These are phyloP conservation scores for Yamadazyma songkhlaensis DNA, from an alignment of 1,139 yeast genomes.

Conservation along the genomic window DNA sequence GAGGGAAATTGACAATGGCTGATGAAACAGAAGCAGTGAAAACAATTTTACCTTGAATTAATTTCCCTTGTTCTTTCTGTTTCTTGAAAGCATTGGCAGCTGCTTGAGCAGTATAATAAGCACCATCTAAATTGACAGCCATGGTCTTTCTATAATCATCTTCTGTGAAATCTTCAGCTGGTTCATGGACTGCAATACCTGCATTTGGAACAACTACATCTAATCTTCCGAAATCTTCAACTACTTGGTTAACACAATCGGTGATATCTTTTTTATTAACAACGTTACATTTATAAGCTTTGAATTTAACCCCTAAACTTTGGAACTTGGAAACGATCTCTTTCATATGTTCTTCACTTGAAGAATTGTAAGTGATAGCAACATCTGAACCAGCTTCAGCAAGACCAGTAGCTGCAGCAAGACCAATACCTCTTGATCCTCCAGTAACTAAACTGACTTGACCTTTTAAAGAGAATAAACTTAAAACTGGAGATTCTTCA, in stretches of 20 bases:
- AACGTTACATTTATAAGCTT: constrained; percentile 19
- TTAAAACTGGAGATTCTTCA: constrained; percentile 12
- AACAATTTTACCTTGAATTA: constrained; percentile 46
- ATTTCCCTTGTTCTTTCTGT: constrained; percentile 30
- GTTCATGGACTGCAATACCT: constrained; percentile 17
- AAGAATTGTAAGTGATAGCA: constrained; percentile 24
- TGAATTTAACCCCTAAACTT: constrained; percentile 17
- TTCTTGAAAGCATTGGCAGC: constrained; percentile 48
- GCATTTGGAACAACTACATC: constrained; percentile 20
- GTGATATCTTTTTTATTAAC: constrained; percentile 19
- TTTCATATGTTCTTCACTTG: constrained; percentile 31
- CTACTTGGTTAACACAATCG: constrained; percentile 11
- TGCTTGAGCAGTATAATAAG: constrained; percentile 55
- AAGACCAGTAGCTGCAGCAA: constrained; percentile 33
- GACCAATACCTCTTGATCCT: constrained; percentile 36
- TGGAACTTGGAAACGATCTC: constrained; percentile 17
- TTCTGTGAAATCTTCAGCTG: constrained; percentile 32
- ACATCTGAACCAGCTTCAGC: constrained; percentile 32
- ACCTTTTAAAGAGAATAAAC: constrained; percentile 29
- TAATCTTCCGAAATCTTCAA: constrained; percentile 16
- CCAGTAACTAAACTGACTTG: constrained; percentile 35
- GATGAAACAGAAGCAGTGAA: constrained; percentile 64
- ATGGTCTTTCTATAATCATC: constrained; percentile 48
- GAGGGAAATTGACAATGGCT: constrained; percentile 51
- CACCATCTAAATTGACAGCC: constrained; percentile 63